Evolutionary conservation across 2,329 filamentous ascomycete species (phyloP), one percentile per base, ranked within the genome.

Genomic region (Aspergillus arachidicola): DNA sequence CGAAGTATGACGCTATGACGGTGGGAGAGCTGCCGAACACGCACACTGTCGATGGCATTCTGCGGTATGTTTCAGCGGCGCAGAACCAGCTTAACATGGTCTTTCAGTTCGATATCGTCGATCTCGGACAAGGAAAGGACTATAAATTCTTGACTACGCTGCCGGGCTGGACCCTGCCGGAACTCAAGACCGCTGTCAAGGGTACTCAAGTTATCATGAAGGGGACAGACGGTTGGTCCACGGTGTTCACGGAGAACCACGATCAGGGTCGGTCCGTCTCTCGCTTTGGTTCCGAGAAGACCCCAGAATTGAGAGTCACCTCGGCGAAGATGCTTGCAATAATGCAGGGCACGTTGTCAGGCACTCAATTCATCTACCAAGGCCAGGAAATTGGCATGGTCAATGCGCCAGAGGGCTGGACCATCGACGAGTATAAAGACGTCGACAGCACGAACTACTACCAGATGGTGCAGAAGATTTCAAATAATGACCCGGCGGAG

Each of bases 91-190:
- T 91, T 45, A 87, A 84, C 72, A 91, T 91, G 88, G 87, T 91
- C 30, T 91, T 92, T 75, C 86, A 90, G 66, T 91, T 92, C 71
- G 89, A 91, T 64, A 81, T 87, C 3, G 86, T 90, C 6, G 84
- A 89, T 68, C 77, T 89, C 19, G 88, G 85, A 3, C 79, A 83
- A 48, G 85, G 74, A 4, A 59, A 60, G 73, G 78, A 69, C 75
- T 81, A 85, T 69, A 82, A 85, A 59, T 86, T 84, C 41, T 21
- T 56, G 21, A 91, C 1, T 82, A 87, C 68, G 89, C 57, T 51
- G 9, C 61, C 54, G 1, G 48, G 55, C 2, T 87, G 83, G 81
- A 77, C 75, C 46, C 79, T 86, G 14, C 78, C 79, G 10, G 80
- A 83, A 51, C 76, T 88, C 46, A 86, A 86, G 71, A 70, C 75